These are phyloP conservation scores for Scheffersomyces insectosa DNA, from an alignment of 1,139 yeast genomes.

Conservation along the genomic window DNA sequence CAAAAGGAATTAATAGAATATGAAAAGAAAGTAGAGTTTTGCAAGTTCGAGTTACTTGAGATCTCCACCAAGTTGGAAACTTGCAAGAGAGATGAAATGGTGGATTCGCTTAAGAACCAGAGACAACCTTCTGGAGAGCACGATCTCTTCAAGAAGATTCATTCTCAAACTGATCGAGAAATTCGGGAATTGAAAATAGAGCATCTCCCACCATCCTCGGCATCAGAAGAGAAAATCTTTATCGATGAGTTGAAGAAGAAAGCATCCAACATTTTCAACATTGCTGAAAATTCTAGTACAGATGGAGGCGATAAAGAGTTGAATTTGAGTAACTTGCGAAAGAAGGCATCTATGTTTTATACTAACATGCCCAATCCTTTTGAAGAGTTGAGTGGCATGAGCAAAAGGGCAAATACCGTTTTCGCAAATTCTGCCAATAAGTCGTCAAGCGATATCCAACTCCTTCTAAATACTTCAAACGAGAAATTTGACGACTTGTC, in stretches of 20 bases:
- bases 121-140: slow-evolving; percentile 1
- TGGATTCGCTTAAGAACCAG: slow-evolving; percentile 5
- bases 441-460: slow-evolving; percentile 3
- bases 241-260: slow-evolving; percentile 2
- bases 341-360: slow-evolving; percentile 25
- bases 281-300: slow-evolving; percentile 2
- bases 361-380: slow-evolving; percentile 2
- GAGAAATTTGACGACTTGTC: slow-evolving; percentile 11
- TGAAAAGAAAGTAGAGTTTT: slow-evolving; percentile 22
- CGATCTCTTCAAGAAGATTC: slow-evolving; percentile 10
- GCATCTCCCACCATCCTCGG: background rate
- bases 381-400: slow-evolving; percentile 3
- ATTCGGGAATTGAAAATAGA: background rate
- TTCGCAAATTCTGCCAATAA: slow-evolving; percentile 1
- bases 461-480: slow-evolving; percentile 6
- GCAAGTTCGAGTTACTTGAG: slow-evolving; percentile 31
- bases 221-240: background rate
- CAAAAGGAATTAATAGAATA: slow-evolving; percentile 26
- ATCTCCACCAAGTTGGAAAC: slow-evolving; percentile 22
- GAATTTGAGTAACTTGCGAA: slow-evolving; percentile 12
- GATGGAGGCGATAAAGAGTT: background rate
- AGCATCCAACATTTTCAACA: slow-evolving; percentile 7
- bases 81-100: slow-evolving; percentile 12
- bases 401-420: slow-evolving; percentile 8
- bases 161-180: slow-evolving; percentile 8